Evolutionary conservation across 2,329 filamentous ascomycete genomes (phyloP).

Genomic region (Fusarium chlamydosporum): DNA sequence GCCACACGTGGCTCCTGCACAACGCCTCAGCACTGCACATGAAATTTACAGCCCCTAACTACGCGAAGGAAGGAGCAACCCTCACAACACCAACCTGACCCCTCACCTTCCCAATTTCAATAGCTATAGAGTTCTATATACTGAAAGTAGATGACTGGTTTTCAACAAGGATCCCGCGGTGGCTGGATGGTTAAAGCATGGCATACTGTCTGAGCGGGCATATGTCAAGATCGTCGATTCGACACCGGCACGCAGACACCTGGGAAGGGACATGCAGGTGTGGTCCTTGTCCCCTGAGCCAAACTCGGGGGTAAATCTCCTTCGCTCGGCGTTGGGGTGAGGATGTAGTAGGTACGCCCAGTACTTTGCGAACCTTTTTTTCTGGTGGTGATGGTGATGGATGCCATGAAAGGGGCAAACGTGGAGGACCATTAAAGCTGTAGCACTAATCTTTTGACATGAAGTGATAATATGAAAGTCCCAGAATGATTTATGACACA

Average conservation of each 20-base stretch:
- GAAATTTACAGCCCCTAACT: accelerated
- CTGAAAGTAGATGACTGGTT: background rate
- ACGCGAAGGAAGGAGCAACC: background rate
- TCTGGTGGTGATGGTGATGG: background rate
- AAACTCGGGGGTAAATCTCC: conserved; percentile 10
- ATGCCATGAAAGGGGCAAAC: background rate
- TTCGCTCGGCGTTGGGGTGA: conserved; percentile 22
- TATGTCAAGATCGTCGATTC: conserved; percentile 1
- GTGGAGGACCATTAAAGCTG: accelerated
- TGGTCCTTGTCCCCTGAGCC: conserved; percentile 4
- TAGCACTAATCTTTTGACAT: accelerated
- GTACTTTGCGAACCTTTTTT: conserved; percentile 34
- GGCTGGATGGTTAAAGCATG: conserved; percentile 24
- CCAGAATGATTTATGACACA: accelerated
- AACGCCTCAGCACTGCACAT: background rate
- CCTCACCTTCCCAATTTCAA: background rate
- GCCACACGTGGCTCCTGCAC: background rate
- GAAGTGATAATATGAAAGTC: accelerated
- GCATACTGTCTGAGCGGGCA: accelerated
- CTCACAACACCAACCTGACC: background rate
- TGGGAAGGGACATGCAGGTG: conserved; percentile 15
- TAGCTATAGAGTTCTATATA: background rate
- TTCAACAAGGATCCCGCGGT: conserved; percentile 12
- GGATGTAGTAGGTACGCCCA: conserved; percentile 30
- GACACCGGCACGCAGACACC: background rate